phyloP scores from a whole-genome alignment of 495 filamentous ascomycete genomes.

The Penicillium dipodomyicola region DNA sequence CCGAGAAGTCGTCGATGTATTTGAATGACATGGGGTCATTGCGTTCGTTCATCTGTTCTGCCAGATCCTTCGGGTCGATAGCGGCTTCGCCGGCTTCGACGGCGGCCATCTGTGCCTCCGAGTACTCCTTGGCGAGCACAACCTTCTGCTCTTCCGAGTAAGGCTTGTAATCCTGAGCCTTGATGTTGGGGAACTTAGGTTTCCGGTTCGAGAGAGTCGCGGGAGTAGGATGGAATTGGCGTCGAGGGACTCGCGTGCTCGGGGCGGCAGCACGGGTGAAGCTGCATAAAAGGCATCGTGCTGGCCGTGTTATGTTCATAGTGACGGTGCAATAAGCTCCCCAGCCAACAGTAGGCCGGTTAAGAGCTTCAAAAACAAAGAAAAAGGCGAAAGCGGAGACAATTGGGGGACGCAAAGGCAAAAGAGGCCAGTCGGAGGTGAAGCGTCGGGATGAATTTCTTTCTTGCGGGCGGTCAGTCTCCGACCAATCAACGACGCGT shows the following conservation, averaged over 20 bases:
- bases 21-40: constrained; percentile 66
- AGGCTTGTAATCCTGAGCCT: constrained; percentile 47
- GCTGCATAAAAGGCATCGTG: constrained; percentile 56
- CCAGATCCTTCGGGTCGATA: constrained; percentile 75
- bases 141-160: constrained; percentile 71
- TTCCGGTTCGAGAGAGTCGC: constrained; percentile 36
- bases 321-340: constrained; percentile 23
- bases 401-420: constrained; percentile 15
- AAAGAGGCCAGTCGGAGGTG: constrained; percentile 29
- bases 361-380: constrained; percentile 22
- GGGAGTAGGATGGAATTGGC: constrained; percentile 52
- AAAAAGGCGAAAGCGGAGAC: constrained; percentile 16
- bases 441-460: constrained; percentile 34
- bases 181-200: constrained; percentile 30
- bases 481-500: constrained; percentile 23
- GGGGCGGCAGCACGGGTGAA: constrained; percentile 41
- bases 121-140: constrained; percentile 63
- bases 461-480: constrained; percentile 30
- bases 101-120: constrained; percentile 74
- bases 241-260: constrained; percentile 46
- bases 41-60: constrained; percentile 64
- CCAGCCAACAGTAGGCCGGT: constrained; percentile 30
- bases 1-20: constrained; percentile 86
- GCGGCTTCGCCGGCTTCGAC: constrained; percentile 82
- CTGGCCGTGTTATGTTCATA: constrained; percentile 60